Evolutionary conservation across 495 filamentous ascomycete genomes (phyloP), one percentile per base, ranked within the genome.

Genomic region (Penicillium waksmanii): DNA sequence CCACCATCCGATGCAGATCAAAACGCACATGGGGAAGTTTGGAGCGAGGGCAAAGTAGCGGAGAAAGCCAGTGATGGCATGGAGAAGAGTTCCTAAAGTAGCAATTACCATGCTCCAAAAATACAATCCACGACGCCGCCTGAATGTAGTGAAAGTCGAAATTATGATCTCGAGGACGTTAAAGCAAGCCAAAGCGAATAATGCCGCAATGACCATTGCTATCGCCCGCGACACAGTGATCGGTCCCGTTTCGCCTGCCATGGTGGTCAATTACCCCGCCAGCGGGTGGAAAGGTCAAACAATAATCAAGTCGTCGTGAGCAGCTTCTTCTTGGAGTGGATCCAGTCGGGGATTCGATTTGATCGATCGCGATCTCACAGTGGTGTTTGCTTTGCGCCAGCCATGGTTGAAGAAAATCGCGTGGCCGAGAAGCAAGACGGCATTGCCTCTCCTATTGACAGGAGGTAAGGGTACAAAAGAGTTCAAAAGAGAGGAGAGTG

Each of bases 51-150:
- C 54, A 19, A 78, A 73, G 48, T 63, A 68, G 13, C 64, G 68
- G 10, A 80, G 65, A 19, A 82, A 56, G 0, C 60, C 43, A 7
- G 61, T 55, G 12, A 75, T 46, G 10, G 66, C 53, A 55, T 77
- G 65, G 7, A 72, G 17, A 10, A 65, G 33, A 17, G 69, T 64
- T 13, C 71, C 73, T 7, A 64, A 27, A 7, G 65, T 70, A 8
- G 70, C 62, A n/a, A 72, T 44, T 0, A 72, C 19, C 57, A 82
- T 67, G 46, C 68, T 75, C 76, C 75, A 82, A 64, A 78, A 82
- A 60, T 82, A 82, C 1, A 79, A 64, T 10, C 79, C 77, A 4
- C 48, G 44, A 19, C 60, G 63, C n/a, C 68, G 72, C 27, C 67
- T 68, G 66, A 80, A 82, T 38, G 70, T 72, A 27, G 66, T 63